Evolutionary conservation across 208 protist genomes (phyloP).

Genomic region (Acanthamoeba triangularis): DNA sequence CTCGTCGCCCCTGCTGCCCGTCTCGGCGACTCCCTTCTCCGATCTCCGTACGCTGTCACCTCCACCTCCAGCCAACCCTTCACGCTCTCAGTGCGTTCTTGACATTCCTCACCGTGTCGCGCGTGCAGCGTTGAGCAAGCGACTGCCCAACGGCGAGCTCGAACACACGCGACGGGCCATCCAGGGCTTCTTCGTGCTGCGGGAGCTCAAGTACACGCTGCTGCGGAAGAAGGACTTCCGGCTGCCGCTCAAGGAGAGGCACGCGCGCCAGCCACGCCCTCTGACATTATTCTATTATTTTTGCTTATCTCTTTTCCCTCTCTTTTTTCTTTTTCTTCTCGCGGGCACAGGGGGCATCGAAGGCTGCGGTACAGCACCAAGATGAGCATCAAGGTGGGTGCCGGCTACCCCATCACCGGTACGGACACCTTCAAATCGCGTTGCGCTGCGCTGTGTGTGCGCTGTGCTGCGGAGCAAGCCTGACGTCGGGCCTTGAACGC

Average conservation of each 20-base stretch:
- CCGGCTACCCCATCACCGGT: neutral
- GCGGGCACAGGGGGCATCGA: neutral
- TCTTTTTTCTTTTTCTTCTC: neutral
- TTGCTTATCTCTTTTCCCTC: neutral
- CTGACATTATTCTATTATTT: neutral
- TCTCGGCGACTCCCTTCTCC: no score
- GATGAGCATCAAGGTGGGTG: constrained; percentile 22
- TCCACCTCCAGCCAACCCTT: no score
- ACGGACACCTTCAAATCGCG: neutral
- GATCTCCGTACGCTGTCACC: no score
- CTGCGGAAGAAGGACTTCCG: constrained; percentile 45
- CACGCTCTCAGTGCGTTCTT: no score
- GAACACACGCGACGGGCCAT: constrained; percentile 22
- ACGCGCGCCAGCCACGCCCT: no score
- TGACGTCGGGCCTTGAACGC: no score
- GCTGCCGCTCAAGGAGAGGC: constrained; percentile 13
- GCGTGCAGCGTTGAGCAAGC: constrained; percentile 35
- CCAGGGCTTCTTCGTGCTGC: constrained; percentile 25
- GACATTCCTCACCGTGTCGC: no score
- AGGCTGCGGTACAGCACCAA: neutral
- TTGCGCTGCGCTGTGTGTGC: no score
- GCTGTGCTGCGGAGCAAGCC: no score
- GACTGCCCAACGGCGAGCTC: constrained; percentile 22
- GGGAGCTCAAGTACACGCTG: constrained; percentile 25
- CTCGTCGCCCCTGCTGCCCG: no score